Conservation (phyloP, 352 stramenopile species). For the Globisporangium iwayamae region DNA sequence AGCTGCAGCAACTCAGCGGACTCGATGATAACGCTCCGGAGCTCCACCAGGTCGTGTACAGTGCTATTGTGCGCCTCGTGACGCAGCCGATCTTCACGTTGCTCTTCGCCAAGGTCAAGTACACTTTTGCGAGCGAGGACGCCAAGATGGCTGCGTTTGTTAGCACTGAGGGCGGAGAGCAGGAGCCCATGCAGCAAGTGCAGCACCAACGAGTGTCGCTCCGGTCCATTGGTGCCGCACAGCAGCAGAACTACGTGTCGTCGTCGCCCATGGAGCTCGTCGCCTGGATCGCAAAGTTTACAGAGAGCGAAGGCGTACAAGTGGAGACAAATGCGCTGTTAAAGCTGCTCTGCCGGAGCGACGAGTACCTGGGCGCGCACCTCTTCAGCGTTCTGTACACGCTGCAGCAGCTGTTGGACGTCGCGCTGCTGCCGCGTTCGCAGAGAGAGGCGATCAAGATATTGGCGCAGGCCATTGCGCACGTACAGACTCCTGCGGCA, state of each 20-base stretch:
- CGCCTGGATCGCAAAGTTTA: not conserved
- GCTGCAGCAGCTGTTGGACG: slow-evolving; percentile 36
- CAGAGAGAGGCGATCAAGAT: slow-evolving; percentile 21
- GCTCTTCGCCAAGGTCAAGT: slow-evolving; percentile 36
- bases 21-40: slow-evolving; percentile 29
- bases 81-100: slow-evolving; percentile 40
- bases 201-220: slow-evolving; percentile 16
- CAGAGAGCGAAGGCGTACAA: not conserved
- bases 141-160: not conserved
- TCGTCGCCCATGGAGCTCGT: slow-evolving; percentile 19
- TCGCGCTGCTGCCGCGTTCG: slow-evolving; percentile 15
- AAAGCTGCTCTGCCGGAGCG: not conserved
- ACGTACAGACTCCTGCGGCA: slow-evolving; percentile 9
- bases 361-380: slow-evolving; percentile 21
- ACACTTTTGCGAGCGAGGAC: slow-evolving; percentile 28
- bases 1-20: slow-evolving; percentile 46
- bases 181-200: not conserved
- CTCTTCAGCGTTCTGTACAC: slow-evolving; percentile 29
- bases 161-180: not conserved
- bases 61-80: slow-evolving; percentile 27
- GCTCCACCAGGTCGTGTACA: slow-evolving; percentile 31
- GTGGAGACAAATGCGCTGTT: not conserved
- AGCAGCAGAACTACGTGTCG: slow-evolving; percentile 5
- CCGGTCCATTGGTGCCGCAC: slow-evolving; percentile 11
- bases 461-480: slow-evolving; percentile 22